Base-by-base conservation (phyloP, 768 basidiomycete species). In the Trametes cinnabarina region DNA sequence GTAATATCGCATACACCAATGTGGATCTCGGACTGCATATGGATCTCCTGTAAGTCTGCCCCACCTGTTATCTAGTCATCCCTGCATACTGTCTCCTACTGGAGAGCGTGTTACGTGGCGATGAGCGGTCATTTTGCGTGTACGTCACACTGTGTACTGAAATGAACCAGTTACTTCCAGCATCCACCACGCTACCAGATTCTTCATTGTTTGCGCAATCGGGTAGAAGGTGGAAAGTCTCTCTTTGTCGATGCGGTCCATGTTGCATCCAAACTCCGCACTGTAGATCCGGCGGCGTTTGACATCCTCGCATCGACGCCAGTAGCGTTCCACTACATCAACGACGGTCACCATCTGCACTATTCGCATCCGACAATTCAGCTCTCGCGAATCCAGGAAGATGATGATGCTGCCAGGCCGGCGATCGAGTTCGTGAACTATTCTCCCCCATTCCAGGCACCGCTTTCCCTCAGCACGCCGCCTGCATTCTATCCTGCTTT, bases 1-100 rank as follows among this genome's bases (percentile, higher is more conserved):
- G 78, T 63, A 99, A 99, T 70, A 93, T 99, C 55, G 96, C 96
- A 3, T 98, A 97, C 70, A 99, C 96, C 12, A 86, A 94, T 69
- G 78, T 97, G 23, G 81, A 91, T 63, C 78, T 99, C 9, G 95
- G 88, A 0, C 69, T 95, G 20, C 95, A 98, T 67, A 92, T 92
- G 89, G 96, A 98, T 74, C 76, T 98, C 0, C 73, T 90, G 93
- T 95, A 67, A 62, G 92, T 79, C 11, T 34, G 12, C 17, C 25
- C 39, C 40, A 22, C 43, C 12, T 46, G 17, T 10, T 4, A n/a
- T n/a, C n/a, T n/a, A n/a, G n/a, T n/a, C n/a, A n/a, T n/a, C n/a
- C n/a, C n/a, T n/a, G n/a, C n/a, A n/a, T n/a, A n/a, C n/a, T n/a
- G n/a, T n/a, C n/a, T n/a, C n/a, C n/a, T n/a, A n/a, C n/a, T n/a